phyloP scores from a whole-genome alignment of 164 flowering plant genomes.

The Tetracentron sinense region DNA sequence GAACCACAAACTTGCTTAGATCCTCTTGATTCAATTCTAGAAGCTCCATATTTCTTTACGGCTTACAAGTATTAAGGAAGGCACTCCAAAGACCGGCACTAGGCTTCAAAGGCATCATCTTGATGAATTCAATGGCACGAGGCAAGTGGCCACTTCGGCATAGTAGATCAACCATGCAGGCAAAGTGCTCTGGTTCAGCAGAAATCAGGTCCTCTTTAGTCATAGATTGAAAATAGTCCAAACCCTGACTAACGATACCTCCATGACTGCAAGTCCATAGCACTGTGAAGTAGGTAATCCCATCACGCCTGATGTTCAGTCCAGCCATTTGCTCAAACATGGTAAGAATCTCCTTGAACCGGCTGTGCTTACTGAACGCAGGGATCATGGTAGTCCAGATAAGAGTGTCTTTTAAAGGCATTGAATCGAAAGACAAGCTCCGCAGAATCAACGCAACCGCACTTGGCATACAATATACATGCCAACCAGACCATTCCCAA shows the following conservation, averaged over 20 bases:
- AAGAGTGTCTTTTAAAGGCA: constrained; percentile 15
- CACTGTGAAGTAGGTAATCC: constrained; percentile 18
- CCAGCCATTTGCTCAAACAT: constrained; percentile 24
- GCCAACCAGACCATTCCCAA: constrained; percentile 19
- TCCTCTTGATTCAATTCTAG: constrained; percentile 7
- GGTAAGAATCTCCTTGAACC: constrained; percentile 8
- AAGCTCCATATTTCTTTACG: constrained; percentile 17
- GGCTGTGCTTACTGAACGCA: constrained; percentile 20
- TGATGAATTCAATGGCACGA: constrained; percentile 16
- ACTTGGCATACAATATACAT: constrained; percentile 27
- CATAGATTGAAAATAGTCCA: constrained; percentile 18
- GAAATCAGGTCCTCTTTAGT: constrained; percentile 6
- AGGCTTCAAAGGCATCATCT: constrained; percentile 17
- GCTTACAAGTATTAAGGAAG: constrained; percentile 15
- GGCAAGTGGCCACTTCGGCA: constrained; percentile 16
- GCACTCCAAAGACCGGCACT: constrained; percentile 18
- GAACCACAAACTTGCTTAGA: constrained; percentile 4
- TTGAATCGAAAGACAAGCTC: constrained; percentile 15
- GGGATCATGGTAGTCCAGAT: constrained; percentile 26
- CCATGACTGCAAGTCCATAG: constrained; percentile 27
- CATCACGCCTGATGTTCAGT: constrained; percentile 19
- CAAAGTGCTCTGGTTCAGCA: constrained; percentile 19
- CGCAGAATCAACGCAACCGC: constrained; percentile 21
- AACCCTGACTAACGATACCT: constrained; percentile 14
- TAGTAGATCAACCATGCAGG: constrained; percentile 30